Base-by-base conservation (phyloP, 2,329 filamentous ascomycete species). In the Alternaria metachromatica region DNA sequence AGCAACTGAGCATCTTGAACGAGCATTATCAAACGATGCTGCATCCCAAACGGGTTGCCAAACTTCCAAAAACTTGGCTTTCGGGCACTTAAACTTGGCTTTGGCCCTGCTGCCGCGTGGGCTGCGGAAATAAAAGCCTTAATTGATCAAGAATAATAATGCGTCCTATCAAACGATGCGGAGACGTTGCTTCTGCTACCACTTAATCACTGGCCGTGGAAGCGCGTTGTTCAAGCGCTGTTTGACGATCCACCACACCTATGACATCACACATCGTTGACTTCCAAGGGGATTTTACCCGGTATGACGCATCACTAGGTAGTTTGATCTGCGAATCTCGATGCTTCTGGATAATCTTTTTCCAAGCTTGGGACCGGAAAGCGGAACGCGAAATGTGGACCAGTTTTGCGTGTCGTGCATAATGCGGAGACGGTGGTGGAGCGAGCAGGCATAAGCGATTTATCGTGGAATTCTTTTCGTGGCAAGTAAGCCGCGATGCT, bases 71-170 rank as follows among this genome's bases (percentile, higher is more conserved):
- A 62, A 63, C 63, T 65, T 65, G 63, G 63, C 63, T 65, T 58
- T 37, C 62, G 59, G 62, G 44, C 48, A 46, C 44, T 62, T 62
- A 30, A 62, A 64, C 62, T 64, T 64, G 62, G 62, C 62, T 48
- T 44, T 37, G 49, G 15, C 26, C 45, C 25, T 37, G 45, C 13
- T 58, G 59, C 54, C 49, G 59, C 54, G 30, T 51, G 45, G 26
- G 8, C 28, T 49, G 21, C 25, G 41, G 46, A 48, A 13, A 44
- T 12, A 20, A 43, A 25, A 44, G 11, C 37, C 18, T 46, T 33
- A 26, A 56, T 8, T n/a, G 4, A 55, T 28, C 41, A 10, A 21
- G 41, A 18, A 46, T 1, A 4, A 18, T 5, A 30, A 30, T 26
- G 25, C 41, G 20, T 25, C 54, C 54, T 48, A 56, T 56, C 26